phyloP scores from a whole-genome alignment of 2,329 filamentous ascomycete genomes.

The Microdochium trichocladiopsis region DNA sequence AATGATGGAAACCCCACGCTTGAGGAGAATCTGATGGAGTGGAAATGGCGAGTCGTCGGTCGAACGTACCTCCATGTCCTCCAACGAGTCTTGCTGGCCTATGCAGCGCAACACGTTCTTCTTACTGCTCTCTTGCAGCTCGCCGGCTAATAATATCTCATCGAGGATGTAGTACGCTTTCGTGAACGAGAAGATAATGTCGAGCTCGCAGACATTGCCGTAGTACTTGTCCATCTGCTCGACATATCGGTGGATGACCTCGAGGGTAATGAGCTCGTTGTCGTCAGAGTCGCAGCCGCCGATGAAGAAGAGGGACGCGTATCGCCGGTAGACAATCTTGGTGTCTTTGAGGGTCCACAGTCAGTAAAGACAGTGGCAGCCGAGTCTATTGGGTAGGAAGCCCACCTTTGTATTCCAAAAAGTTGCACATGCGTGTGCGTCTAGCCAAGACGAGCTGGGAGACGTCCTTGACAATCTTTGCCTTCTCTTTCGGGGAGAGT shows the following conservation, averaged over 20 bases:
- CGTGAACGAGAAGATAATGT: slow-evolving; percentile 99
- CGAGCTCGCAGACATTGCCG: slow-evolving; percentile 97
- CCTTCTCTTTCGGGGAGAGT: slow-evolving; percentile 94
- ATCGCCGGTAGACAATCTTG: slow-evolving; percentile 97
- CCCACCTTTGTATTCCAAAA: slow-evolving; percentile 96
- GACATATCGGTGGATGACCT: slow-evolving; percentile 98
- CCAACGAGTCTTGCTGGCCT: slow-evolving; percentile 91
- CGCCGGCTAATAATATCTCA: slow-evolving; percentile 87
- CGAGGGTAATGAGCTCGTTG: slow-evolving; percentile 96
- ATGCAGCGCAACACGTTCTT: slow-evolving; percentile 97
- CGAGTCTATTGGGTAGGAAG: slow-evolving; percentile 4
- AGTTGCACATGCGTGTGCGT: slow-evolving; percentile 99
- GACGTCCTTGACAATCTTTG: slow-evolving; percentile 99
- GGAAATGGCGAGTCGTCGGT: not conserved
- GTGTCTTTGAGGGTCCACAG: slow-evolving; percentile 55
- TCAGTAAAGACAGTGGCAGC: not conserved
- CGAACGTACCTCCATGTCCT: slow-evolving; percentile 93
- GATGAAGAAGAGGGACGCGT: slow-evolving; percentile 98
- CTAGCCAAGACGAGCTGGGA: slow-evolving; percentile 93
- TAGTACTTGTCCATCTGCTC: slow-evolving; percentile 99
- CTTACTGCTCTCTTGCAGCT: slow-evolving; percentile 98
- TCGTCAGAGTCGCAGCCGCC: slow-evolving; percentile 94
- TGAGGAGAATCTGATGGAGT: slow-evolving; percentile 22
- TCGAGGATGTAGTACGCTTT: slow-evolving; percentile 99
- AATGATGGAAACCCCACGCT: slow-evolving; percentile 9